These are phyloP conservation scores for Thamnidium elegans DNA, from an alignment of 192 early-diverging fungal genomes.

Conservation along the genomic window DNA sequence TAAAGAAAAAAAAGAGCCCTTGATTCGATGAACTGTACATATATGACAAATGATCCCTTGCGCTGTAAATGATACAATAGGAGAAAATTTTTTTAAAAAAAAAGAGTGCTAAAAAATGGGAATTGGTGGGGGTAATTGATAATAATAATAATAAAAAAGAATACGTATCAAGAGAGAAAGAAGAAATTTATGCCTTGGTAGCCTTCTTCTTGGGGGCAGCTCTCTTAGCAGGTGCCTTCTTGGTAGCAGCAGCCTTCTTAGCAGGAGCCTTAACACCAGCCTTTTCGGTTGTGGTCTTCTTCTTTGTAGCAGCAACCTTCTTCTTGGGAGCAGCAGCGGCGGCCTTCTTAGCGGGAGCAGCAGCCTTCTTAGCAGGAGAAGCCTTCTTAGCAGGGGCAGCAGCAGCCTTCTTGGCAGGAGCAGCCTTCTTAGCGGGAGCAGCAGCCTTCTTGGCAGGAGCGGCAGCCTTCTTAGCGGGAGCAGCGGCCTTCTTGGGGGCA, in stretches of 20 bases:
- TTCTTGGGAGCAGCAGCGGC: conserved; percentile 38
- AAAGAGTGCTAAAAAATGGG: no score
- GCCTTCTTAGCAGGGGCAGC: conserved; percentile 28
- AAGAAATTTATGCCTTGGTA: conserved; percentile 16
- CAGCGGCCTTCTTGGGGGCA: conserved; percentile 52
- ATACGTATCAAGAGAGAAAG: no score
- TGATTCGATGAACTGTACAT: no score
- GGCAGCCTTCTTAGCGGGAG: conserved; percentile 24
- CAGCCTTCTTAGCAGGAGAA: conserved; percentile 24
- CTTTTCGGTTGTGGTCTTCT: conserved; percentile 41
- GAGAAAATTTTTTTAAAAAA: no score
- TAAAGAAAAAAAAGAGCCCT: no score
- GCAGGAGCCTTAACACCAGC: conserved; percentile 37
- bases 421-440: conserved; percentile 42
- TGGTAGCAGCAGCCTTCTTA: conserved; percentile 39
- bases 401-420: conserved; percentile 29
- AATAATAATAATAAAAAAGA: no score
- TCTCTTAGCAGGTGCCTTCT: conserved; percentile 37
- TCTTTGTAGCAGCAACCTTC: conserved; percentile 42
- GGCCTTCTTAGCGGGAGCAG: conserved; percentile 44
- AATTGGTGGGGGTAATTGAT: no score
- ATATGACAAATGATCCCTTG: no score
- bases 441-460: conserved; percentile 28
- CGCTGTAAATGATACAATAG: no score
- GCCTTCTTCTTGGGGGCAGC: conserved; percentile 42